Percentiles rank a stretch among this genome's conserved stretches.
Evolutionary conservation across 2,329 filamentous ascomycete species (phyloP).

Genomic region (Fusarium subglutinans): DNA sequence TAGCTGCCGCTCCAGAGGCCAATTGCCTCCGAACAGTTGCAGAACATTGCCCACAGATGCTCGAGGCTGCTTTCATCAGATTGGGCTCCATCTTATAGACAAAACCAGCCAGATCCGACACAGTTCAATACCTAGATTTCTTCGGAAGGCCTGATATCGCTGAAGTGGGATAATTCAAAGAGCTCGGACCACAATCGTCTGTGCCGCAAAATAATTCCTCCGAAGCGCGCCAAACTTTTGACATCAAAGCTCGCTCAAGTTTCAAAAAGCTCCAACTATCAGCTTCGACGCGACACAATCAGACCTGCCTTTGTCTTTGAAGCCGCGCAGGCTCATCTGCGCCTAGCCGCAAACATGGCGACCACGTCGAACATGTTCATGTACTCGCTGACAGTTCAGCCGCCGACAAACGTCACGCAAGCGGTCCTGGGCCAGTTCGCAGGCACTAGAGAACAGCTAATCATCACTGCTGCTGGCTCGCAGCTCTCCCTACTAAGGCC

Average conservation of each 20-base stretch:
- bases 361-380: slow-evolving; percentile 99
- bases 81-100: slow-evolving; percentile 51
- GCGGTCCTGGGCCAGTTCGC: slow-evolving; percentile 95
- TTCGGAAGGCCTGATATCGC: slow-evolving; percentile 31
- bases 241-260: slow-evolving; percentile 43
- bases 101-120: slow-evolving; percentile 9
- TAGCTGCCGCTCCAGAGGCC: slow-evolving; percentile 28
- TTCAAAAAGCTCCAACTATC: slow-evolving; percentile 36
- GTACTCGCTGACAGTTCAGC: slow-evolving; percentile 96
- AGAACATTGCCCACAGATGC: slow-evolving; percentile 54
- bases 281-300: slow-evolving; percentile 42
- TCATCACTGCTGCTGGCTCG: slow-evolving; percentile 91
- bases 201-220: slow-evolving; percentile 51
- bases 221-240: slow-evolving; percentile 45
- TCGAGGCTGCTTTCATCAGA: slow-evolving; percentile 52
- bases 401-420: slow-evolving; percentile 87
- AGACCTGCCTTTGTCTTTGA: slow-evolving; percentile 42
- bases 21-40: slow-evolving; percentile 47
- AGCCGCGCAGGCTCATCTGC: slow-evolving; percentile 63
- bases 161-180: slow-evolving; percentile 42
- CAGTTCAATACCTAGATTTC: slow-evolving; percentile 19
- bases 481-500: slow-evolving; percentile 88
- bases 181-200: slow-evolving; percentile 44
- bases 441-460: slow-evolving; percentile 96
- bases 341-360: slow-evolving; percentile 76